These are phyloP conservation scores for Cyclocybe cylindracea DNA, from an alignment of 768 basidiomycete genomes.

Conservation along the genomic window DNA sequence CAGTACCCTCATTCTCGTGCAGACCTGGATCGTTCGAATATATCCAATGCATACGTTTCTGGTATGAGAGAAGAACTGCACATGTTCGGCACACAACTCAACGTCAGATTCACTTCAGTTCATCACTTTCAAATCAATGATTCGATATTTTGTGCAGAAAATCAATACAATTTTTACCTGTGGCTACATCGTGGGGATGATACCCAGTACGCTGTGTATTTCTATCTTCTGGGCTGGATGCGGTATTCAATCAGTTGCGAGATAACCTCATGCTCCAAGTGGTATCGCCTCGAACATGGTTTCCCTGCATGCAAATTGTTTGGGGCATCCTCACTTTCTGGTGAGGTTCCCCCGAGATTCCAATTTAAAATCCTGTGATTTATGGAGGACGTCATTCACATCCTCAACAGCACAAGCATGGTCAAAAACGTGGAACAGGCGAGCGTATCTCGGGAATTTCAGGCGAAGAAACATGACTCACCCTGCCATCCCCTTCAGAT, in stretches of 20 bases:
- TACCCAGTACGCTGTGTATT: slow-evolving; percentile 48
- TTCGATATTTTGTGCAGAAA: slow-evolving; percentile 39
- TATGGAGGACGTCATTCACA: neutral
- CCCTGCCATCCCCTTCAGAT: slow-evolving; percentile 36
- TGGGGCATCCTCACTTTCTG: slow-evolving; percentile 71
- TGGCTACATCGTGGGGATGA: slow-evolving; percentile 76
- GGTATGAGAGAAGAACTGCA: slow-evolving; percentile 75
- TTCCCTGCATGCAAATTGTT: slow-evolving; percentile 63
- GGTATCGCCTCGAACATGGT: slow-evolving; percentile 64
- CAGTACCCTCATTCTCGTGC: neutral
- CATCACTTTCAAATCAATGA: neutral
- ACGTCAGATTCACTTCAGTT: slow-evolving; percentile 34
- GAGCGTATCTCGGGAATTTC: neutral
- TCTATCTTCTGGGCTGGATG: neutral
- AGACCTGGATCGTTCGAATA: slow-evolving; percentile 71
- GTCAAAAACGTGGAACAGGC: slow-evolving; percentile 61
- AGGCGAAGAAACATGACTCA: neutral
- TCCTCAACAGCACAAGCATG: slow-evolving; percentile 46
- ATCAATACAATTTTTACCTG: slow-evolving; percentile 74
- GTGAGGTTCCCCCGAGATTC: slow-evolving; percentile 26
- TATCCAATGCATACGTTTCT: slow-evolving; percentile 76
- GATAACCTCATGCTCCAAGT: slow-evolving; percentile 70
- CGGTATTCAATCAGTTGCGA: slow-evolving; percentile 14
- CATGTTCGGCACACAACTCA: slow-evolving; percentile 66
- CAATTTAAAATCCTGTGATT: too few relatives aligned